These are phyloP conservation scores for Blastobotrys chiropterorum DNA, from an alignment of 805 yeast species.

Conservation along the genomic window DNA sequence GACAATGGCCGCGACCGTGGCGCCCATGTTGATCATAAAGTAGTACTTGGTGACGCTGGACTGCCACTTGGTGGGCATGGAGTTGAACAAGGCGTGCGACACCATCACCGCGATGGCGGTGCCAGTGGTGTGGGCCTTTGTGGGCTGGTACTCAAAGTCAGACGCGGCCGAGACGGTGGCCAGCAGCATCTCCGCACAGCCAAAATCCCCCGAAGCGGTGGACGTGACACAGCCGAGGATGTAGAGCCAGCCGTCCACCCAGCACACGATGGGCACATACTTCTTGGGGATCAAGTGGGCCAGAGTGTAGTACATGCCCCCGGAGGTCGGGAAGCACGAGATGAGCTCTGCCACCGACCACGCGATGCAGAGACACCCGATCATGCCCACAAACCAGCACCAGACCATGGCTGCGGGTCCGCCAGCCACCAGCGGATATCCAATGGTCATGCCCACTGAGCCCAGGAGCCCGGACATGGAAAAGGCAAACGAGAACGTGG, in stretches of 20 bases:
- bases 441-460: conserved; percentile 61
- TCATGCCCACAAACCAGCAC: conserved; percentile 64
- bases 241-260: conserved; percentile 31
- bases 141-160: conserved; percentile 2
- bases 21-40: conserved; percentile 44
- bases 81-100: conserved; percentile 45
- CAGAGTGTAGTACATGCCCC: conserved; percentile 21
- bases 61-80: conserved; percentile 45
- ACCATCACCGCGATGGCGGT: conserved; percentile 36
- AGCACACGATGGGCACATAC: conserved; percentile 45
- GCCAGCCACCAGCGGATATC: conserved; percentile 44
- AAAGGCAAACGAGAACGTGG: conserved; percentile 66
- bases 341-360: conserved; percentile 66
- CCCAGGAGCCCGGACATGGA: conserved; percentile 74
- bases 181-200: conserved; percentile 9
- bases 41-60: conserved; percentile 46
- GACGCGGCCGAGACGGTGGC: conserved; percentile 6
- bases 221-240: conserved; percentile 48
- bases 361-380: conserved; percentile 59
- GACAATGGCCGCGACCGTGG: conserved; percentile 45
- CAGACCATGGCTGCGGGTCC: conserved; percentile 68
- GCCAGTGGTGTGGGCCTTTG: conserved; percentile 3
- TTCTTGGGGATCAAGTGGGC: conserved; percentile 30
- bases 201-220: conserved; percentile 19
- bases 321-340: conserved; percentile 23